Base-by-base conservation (phyloP, 2,329 filamentous ascomycete genomes). In the Penicillium sp. region DNA sequence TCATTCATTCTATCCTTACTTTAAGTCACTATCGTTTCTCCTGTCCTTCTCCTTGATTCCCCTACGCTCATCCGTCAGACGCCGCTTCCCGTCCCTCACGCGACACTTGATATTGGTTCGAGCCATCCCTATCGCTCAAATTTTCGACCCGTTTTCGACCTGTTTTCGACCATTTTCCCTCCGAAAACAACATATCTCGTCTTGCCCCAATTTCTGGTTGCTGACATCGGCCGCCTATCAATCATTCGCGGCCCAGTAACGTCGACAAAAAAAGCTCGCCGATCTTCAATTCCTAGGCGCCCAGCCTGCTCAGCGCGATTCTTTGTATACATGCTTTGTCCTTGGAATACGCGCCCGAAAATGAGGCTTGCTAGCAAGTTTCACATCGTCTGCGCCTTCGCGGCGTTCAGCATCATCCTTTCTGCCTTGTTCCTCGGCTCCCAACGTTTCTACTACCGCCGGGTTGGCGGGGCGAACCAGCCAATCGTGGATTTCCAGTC, bases 351-450 rank as follows among this genome's bases (percentile, higher is more conserved):
- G 29, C 54, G n/a, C 54, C 49, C 49, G 7, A 62, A 58, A 65
- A 71, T 75, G 64, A 70, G 69, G 58, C 66, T 72, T 35, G 69
- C 71, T 49, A 72, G 67, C 53, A 70, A 69, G 51, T 74, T 77
- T 64, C 73, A 76, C 56, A 66, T 65, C 47, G 64, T 76, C 29
- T 73, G 67, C 65, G 67, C 66, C 49, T 63, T 76, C 41, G 71
- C 71, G 41, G 68, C 67, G 19, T 71, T 70, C 49, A 71, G 68
- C 41, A 73, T 77, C 15, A 55, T 76, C 47, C 68, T 67, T 51
- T 73, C 70, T 7, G 67, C 70, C 19, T 75, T 70, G 67, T 67
- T 69, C 48, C 57, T 75, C 58, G 70, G 66, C 26, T 71, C 69
- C 46, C 68, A 67, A 45, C 64, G 61, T 49, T 62, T 62, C 49